A percentile compares a stretch with the other conserved stretches of the same genome.
phyloP scores from a whole-genome alignment of 2,329 filamentous ascomycete genomes.

The Aspergillus spinulosporus region DNA sequence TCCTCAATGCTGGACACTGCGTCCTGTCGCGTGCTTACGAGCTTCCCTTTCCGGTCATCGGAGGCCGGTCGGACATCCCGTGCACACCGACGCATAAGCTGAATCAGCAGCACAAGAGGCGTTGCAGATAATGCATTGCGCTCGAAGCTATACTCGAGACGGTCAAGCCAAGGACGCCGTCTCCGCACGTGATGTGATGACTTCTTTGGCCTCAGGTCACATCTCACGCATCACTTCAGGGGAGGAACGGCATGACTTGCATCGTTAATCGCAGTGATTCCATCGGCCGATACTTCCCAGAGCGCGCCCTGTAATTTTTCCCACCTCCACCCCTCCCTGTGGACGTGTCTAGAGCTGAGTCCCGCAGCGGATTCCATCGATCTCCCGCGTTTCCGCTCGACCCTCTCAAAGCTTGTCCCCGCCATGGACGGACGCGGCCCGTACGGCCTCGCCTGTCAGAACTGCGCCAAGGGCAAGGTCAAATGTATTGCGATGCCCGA shows the following conservation, averaged over 20 bases:
- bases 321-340: not conserved
- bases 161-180: not conserved
- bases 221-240: not conserved
- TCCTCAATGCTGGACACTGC: too few species aligned
- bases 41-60: too few species aligned
- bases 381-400: not conserved
- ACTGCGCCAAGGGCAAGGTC: conserved; percentile 8
- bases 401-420: not conserved
- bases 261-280: not conserved
- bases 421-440: conserved; percentile 12
- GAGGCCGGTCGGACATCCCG: too few species aligned
- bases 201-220: not conserved
- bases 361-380: not conserved
- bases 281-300: too few species aligned
- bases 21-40: too few species aligned
- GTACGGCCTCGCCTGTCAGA: conserved; percentile 9
- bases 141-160: too few species aligned
- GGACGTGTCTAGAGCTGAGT: not conserved
- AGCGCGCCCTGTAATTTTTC: not conserved
- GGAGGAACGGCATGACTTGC: not conserved
- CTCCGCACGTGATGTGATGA: not conserved
- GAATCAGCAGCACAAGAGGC: too few species aligned
- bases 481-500: conserved; percentile 3
- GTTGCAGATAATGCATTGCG: too few species aligned
- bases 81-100: too few species aligned